Evolutionary conservation across 306 rosid genomes (phyloP).

Genomic region (Pterocarpus santalinus): DNA sequence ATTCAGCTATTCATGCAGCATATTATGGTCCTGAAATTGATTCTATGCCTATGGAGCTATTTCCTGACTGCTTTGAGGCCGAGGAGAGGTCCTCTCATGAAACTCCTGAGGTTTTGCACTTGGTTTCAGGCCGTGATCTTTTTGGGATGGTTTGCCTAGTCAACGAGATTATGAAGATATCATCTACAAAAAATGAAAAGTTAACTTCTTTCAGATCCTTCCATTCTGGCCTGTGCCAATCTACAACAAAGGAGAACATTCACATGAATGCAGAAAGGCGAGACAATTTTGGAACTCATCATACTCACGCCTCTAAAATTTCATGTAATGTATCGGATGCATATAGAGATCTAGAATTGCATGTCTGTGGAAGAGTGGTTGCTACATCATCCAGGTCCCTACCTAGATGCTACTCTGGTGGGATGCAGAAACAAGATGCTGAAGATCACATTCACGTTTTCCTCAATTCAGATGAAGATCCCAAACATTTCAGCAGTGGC

Average conservation of each 20-base stretch:
- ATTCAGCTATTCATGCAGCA: constrained; percentile 85
- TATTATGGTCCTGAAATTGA: constrained; percentile 88
- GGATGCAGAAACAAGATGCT: constrained; percentile 53
- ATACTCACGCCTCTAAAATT: constrained; percentile 40
- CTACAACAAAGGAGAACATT: constrained; percentile 48
- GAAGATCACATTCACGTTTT: constrained; percentile 81
- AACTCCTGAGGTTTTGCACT: constrained; percentile 91
- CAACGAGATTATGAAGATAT: constrained; percentile 58
- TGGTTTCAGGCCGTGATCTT: constrained; percentile 96
- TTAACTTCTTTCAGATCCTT: constrained; percentile 59
- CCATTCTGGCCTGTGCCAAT: constrained; percentile 49
- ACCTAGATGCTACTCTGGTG: constrained; percentile 57
- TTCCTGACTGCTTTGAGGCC: constrained; percentile 95
- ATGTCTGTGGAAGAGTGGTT: constrained; percentile 80
- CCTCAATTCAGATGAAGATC: constrained; percentile 61
- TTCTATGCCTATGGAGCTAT: constrained; percentile 73
- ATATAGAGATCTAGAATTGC: constrained; percentile 81
- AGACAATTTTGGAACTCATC: constrained; percentile 48
- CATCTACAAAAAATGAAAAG: constrained; percentile 55
- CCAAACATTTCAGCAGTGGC: constrained; percentile 44
- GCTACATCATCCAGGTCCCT: constrained; percentile 79
- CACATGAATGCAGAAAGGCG: constrained; percentile 45
- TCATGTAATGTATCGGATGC: constrained; percentile 62
- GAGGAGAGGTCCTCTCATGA: constrained; percentile 93
- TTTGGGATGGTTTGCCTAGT: constrained; percentile 87